Evolutionary conservation across 805 yeast species (phyloP).

Genomic region (Yueomyces sinensis): DNA sequence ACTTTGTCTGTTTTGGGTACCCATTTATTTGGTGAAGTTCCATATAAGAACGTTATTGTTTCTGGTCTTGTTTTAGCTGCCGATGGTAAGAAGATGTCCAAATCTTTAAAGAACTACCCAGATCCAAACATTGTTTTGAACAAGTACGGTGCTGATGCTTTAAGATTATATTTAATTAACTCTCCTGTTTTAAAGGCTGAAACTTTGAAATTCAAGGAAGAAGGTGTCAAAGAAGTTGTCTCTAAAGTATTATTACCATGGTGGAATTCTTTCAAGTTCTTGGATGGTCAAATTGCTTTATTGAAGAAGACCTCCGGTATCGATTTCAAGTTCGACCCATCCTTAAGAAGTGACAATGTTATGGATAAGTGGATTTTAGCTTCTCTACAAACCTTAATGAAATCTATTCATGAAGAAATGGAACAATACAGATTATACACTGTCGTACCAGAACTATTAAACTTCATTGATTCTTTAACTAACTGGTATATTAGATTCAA

Average conservation of each 20-base stretch:
- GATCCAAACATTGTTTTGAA: slow-evolving; percentile 76
- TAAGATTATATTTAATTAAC: slow-evolving; percentile 88
- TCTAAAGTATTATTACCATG: slow-evolving; percentile 93
- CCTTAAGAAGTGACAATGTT: slow-evolving; percentile 60
- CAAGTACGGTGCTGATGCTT: slow-evolving; percentile 94
- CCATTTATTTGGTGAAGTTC: slow-evolving; percentile 82
- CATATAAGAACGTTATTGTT: slow-evolving; percentile 90
- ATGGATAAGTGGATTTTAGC: slow-evolving; percentile 98
- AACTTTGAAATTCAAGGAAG: slow-evolving; percentile 92
- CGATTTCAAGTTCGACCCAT: slow-evolving; percentile 62
- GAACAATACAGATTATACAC: slow-evolving; percentile 78
- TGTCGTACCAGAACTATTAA: slow-evolving; percentile 85
- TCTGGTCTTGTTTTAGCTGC: slow-evolving; percentile 94
- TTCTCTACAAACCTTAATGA: slow-evolving; percentile 83
- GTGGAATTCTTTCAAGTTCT: slow-evolving; percentile 96
- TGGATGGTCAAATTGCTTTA: slow-evolving; percentile 85
- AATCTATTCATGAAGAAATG: slow-evolving; percentile 86
- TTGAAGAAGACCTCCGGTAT: slow-evolving; percentile 60
- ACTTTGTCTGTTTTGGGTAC: slow-evolving; percentile 93
- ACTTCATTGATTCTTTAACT: slow-evolving; percentile 85
- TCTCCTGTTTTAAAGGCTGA: slow-evolving; percentile 97
- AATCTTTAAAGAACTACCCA: slow-evolving; percentile 94
- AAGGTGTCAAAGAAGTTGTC: slow-evolving; percentile 96
- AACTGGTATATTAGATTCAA: slow-evolving; percentile 98
- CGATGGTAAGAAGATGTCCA: slow-evolving; percentile 99